Evolutionary conservation across 2,329 filamentous ascomycete genomes (phyloP).

Genomic region (Emergomyces pasteurianus): DNA sequence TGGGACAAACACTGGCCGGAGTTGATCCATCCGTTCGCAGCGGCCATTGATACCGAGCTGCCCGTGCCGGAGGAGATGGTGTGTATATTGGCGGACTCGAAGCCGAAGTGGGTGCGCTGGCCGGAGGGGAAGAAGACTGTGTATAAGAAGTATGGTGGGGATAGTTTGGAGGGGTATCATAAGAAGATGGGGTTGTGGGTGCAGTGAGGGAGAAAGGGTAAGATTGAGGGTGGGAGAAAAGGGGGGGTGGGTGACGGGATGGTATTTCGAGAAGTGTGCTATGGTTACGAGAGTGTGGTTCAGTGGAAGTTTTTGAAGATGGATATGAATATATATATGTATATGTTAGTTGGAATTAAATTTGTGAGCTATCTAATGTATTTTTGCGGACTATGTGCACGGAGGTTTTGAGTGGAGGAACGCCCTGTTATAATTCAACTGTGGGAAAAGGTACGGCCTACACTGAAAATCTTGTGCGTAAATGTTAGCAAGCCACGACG

Average conservation of each 20-base stretch:
- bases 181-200: slow-evolving; percentile 30
- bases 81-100: slow-evolving; percentile 33
- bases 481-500: background rate
- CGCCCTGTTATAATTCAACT: background rate
- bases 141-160: slow-evolving; percentile 25
- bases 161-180: slow-evolving; percentile 37
- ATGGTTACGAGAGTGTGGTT: background rate
- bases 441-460: background rate
- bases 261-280: background rate
- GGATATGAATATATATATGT: background rate
- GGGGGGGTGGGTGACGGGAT: background rate
- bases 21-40: slow-evolving; percentile 39
- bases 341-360: background rate
- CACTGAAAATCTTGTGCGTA: background rate
- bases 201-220: slow-evolving; percentile 14
- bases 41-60: slow-evolving; percentile 37
- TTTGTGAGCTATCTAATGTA: background rate
- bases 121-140: slow-evolving; percentile 37
- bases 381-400: background rate
- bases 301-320: background rate
- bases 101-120: slow-evolving; percentile 36
- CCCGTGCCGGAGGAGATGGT: slow-evolving; percentile 36
- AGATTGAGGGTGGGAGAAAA: background rate
- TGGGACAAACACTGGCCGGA: slow-evolving; percentile 38
- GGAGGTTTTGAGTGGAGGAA: background rate